Base-by-base conservation (phyloP, 2,329 filamentous ascomycete species). In the Colletotrichum magnum region DNA sequence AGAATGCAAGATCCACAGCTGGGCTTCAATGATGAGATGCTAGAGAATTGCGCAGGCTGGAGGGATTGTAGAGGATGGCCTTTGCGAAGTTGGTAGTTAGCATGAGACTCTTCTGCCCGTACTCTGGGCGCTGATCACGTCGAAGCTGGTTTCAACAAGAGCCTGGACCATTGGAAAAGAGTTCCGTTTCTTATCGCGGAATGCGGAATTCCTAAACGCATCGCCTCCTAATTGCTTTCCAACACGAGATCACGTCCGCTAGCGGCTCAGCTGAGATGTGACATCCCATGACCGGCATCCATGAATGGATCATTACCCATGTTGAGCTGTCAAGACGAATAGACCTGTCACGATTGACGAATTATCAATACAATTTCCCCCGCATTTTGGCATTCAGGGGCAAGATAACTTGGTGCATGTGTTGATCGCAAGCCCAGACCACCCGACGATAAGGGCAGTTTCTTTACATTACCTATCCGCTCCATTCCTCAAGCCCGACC, bases 161-260 rank as follows among this genome's bases (percentile, higher is more conserved):
- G 21, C 16, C 26, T 41, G 21, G 26, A 18, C 63, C 48, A 26
- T n/a, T 24, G n/a, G 51, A 36, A 32, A 32, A 9, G 9, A 9
- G 5, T 1, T 21, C 21, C 56, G 28, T 18, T 24, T 47, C 26
- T 43, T 41, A 24, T 47, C 54, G 53, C 63, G 63, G 56, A 65
- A 65, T 58, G 54, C 57, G 63, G 63, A 66, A 66, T 53, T 15
- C 48, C 50, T 57, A 59, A 9, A 18, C 16, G 15, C 48, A 21
- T 18, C 5, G 15, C 28, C 39, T 47, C 24, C 36, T 39, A 39
- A 12, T n/a, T 3, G 58, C 6, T 9, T 32, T 32, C 10, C 28
- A 32, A 32, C 28, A 2, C 28, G 10, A 32, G 28, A 32, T 32
- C 28, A 9, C 28, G 28, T 32, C 28, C 6, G 6, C 28, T 32